Conservation (phyloP, 768 basidiomycete species). For the Lactifluus echinatus region DNA sequence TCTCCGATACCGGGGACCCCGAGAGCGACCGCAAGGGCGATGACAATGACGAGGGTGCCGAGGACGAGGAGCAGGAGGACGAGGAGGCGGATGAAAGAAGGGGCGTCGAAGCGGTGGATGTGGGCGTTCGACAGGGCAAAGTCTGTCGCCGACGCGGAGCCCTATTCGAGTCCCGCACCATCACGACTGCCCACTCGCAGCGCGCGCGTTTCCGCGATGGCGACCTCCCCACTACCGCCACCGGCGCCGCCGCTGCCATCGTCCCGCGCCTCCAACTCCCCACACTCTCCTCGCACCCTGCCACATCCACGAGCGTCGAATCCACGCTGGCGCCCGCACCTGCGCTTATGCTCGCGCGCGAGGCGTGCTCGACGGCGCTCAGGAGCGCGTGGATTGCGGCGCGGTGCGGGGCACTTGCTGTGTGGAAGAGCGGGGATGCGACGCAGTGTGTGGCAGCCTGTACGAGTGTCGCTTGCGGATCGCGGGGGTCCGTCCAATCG, state of each 20-base stretch:
- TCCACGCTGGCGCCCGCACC: no score
- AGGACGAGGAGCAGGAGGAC: not conserved
- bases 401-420: not conserved
- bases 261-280: not conserved
- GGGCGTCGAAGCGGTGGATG: conserved; percentile 8
- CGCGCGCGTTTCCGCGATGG: conserved; percentile 4
- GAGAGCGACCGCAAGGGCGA: conserved; percentile 1
- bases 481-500: not conserved
- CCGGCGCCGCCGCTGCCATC: no score
- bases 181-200: not conserved
- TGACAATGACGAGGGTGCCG: no score
- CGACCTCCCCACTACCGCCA: not conserved
- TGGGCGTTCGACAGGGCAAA: not conserved
- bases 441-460: conserved; percentile 3
- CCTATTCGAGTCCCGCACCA: no score
- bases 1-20: not conserved
- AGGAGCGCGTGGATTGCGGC: not conserved
- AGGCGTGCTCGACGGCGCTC: not conserved
- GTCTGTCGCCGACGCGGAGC: not conserved
- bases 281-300: not conserved
- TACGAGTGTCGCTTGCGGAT: not conserved
- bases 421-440: not conserved
- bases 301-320: not conserved
- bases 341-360: not conserved
- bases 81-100: not conserved